These are phyloP conservation scores for Lactarius sp. DNA, from an alignment of 768 basidiomycete genomes.

Conservation along the genomic window DNA sequence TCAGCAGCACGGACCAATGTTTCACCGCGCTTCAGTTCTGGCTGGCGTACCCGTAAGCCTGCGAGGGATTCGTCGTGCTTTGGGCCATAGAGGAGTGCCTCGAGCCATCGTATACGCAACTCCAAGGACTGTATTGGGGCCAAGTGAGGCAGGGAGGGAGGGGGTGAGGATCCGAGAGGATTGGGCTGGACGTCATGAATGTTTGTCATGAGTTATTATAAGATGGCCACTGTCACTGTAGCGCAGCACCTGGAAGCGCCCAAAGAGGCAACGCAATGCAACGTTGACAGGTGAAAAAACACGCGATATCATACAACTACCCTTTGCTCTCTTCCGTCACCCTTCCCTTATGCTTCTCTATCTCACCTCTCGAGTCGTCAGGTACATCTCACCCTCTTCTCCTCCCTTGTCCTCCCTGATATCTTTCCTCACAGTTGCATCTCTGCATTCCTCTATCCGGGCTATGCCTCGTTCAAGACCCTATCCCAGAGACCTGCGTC, in stretches of 20 bases:
- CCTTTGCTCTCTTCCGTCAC: neutral
- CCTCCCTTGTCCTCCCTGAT: neutral
- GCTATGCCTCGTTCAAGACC: conserved; percentile 95
- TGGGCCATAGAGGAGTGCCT: conserved; percentile 70
- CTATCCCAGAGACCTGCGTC: conserved; percentile 82
- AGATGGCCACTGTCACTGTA: too few species aligned
- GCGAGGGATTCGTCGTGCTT: conserved; percentile 37
- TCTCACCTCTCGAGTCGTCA: conserved; percentile 18
- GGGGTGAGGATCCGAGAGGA: conserved; percentile 27
- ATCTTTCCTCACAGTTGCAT: conserved; percentile 46
- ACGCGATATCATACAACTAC: neutral
- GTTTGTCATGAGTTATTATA: conserved; percentile 37
- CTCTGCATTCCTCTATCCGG: conserved; percentile 83
- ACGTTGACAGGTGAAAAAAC: neutral
- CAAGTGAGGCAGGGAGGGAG: conserved; percentile 44
- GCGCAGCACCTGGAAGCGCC: neutral
- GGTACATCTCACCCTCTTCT: neutral
- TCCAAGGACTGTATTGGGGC: conserved; percentile 67
- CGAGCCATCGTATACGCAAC: conserved; percentile 73
- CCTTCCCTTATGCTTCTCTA: conserved; percentile 7
- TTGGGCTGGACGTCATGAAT: conserved; percentile 70
- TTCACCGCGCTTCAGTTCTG: conserved; percentile 46
- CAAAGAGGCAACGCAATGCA: too few species aligned
- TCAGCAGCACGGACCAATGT: conserved; percentile 56
- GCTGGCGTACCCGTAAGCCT: conserved; percentile 38